Evolutionary conservation across 2,329 filamentous ascomycete genomes (phyloP), one percentile per base, ranked within the genome.

Genomic region (Nannizzia gypsea): DNA sequence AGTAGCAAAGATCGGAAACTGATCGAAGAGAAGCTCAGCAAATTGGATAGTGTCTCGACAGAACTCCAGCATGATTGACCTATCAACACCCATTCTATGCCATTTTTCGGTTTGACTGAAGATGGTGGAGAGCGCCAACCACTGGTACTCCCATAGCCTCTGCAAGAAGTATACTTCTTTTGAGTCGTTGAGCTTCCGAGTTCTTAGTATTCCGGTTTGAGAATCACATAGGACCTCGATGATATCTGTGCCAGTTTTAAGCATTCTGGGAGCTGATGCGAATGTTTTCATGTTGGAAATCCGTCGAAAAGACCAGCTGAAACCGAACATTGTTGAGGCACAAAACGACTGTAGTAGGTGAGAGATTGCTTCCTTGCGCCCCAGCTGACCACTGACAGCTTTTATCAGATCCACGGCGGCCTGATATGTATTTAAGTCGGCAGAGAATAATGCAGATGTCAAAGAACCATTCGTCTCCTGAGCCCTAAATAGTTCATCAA

Each of bases 1-100:
- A 52, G 86, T 87, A 1, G 89, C 83, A 63, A 99, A 85, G 61
- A 96, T 81, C 57, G 85, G 86, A 70, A 95, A 93, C 66, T 96
- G 86, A 44, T 89, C 85, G 68, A 97, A 88, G 1, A 96, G 80
- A 38, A 83, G 81, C 68, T 95, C 89, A 0, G 92, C 91, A 68
- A 96, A 88, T 67, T 97, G 90, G 83, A 99, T 99, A 13, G 89
- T 88, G 69, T 96, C 90, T 65, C 93, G 86, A 69, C 91, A 96
- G 68, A 97, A 96, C 60, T 96, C 86, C 67, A 90, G 86, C 89
- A 99, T 91, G 59, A 83, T 78, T 20, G 78, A 74, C 69, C 90
- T 93, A 57, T 92, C 86, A 61, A 89, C 83, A 3, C 76, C 73
- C 54, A 75, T 71, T 22, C 83, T 77, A 64, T 89, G 90, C 93